Conservation (phyloP, 257 asterid species). For the Rehmannia glutinosa region DNA sequence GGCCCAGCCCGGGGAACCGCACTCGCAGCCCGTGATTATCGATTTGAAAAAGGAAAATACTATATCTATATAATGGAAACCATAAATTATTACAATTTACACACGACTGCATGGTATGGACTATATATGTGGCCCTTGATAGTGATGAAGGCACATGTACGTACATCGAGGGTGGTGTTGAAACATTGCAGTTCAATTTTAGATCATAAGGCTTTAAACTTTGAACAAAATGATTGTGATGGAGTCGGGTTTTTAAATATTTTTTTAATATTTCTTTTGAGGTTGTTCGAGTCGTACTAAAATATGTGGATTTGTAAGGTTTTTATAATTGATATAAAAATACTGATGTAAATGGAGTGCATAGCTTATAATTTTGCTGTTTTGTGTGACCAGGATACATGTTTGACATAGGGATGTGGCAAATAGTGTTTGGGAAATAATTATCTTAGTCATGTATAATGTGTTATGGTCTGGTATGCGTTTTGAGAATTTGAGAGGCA, state of each 20-base stretch:
- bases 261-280: neutral
- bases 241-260: neutral
- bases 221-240: neutral
- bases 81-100: neutral
- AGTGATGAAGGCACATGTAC: neutral
- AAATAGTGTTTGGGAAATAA: neutral
- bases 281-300: conserved; percentile 3
- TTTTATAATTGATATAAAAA: neutral
- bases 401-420: neutral
- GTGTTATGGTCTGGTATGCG: neutral
- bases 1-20: conserved; percentile 6
- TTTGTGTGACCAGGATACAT: no score
- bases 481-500: neutral
- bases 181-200: neutral
- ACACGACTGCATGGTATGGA: neutral
- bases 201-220: neutral
- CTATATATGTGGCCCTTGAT: no score
- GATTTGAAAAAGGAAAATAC: neutral
- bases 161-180: neutral
- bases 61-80: neutral
- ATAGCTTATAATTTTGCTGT: neutral
- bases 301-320: neutral
- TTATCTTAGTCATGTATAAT: neutral
- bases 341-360: neutral
- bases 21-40: neutral